Evolutionary conservation across 2,329 filamentous ascomycete genomes (phyloP), one percentile per base, ranked within the genome.

Genomic region (Purpureocillium lavendulum): DNA sequence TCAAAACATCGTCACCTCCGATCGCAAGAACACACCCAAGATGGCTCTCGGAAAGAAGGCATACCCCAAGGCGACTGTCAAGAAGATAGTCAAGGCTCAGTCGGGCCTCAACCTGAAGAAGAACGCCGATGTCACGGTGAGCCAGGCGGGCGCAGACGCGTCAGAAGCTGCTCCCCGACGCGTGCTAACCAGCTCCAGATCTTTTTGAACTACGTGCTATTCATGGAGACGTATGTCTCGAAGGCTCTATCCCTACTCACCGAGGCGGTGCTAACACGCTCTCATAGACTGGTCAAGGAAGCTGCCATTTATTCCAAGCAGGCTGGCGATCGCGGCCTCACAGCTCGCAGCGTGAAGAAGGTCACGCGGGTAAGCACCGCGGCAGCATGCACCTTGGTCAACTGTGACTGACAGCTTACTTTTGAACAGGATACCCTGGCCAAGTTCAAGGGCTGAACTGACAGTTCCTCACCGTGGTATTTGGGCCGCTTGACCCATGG

Each of bases 41-140:
- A 63, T 64, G 60, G 59, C 57, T 4, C 51, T 60, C 11, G 70
- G 77, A 16, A 80, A 82, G 55, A 90, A 87, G 51, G 70, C 86
- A 12, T 95, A 94, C 54, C 88, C 88, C 10, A 81, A 88, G 46
- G 80, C 78, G 14, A 92, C 86, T 0, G 71, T 95, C 51, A 92
- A 88, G 62, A 89, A 88, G 61, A 90, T 94, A 44, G 73, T 94
- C 54, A 95, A 94, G 64, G 87, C 87, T 14, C 87, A 94, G 60
- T 84, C 87, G 8, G 83, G 85, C 46, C 80, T 82, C 56, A 83
- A 75, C 47, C 62, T 94, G 46, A 87, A 82, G 67, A 92, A 87
- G 62, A 89, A 92, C 61, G 84, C 81, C 24, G 89, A 95, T 62
- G 80, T 94, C 42, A 70, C 90, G 65, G 87, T 94, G 64, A 44